Evolutionary conservation across 352 stramenopile species (phyloP).

Genomic region (Phytophthora syringae): DNA sequence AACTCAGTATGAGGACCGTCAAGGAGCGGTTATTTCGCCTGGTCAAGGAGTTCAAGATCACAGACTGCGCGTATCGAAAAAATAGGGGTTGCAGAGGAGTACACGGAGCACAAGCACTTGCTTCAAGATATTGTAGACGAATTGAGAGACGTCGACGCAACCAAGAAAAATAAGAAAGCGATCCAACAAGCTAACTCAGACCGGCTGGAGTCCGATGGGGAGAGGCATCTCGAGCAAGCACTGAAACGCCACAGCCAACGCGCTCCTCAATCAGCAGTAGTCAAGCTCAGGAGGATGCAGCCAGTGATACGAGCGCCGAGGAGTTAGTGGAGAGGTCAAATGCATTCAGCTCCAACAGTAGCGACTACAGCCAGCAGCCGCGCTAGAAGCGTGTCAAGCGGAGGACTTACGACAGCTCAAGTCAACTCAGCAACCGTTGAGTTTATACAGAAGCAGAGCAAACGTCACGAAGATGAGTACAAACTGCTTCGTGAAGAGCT

Average conservation of each 20-base stretch:
- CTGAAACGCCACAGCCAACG: too few relatives aligned
- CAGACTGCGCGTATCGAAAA: constrained; percentile 4
- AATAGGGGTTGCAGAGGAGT: constrained; percentile 7
- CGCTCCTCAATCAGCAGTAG: too few relatives aligned
- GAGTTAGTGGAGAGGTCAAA: too few relatives aligned
- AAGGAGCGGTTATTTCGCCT: constrained; percentile 8
- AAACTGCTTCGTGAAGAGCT: neutral
- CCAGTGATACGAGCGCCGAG: too few relatives aligned
- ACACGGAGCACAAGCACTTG: constrained; percentile 10
- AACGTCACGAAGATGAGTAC: constrained; percentile 1
- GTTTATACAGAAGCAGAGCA: constrained; percentile 1
- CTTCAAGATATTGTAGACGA: constrained; percentile 1
- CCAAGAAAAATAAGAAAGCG: constrained; percentile 4
- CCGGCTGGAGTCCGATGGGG: too few relatives aligned
- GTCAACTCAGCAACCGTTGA: constrained; percentile 4
- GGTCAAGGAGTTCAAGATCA: constrained; percentile 9
- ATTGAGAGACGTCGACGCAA: neutral
- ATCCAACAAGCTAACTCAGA: too few relatives aligned
- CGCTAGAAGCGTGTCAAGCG: neutral
- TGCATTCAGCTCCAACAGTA: neutral
- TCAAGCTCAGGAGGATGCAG: too few relatives aligned
- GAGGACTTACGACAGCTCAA: constrained; percentile 4
- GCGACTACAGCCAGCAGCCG: neutral
- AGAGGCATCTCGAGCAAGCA: too few relatives aligned
- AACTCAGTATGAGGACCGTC: constrained; percentile 4